Base-by-base conservation (phyloP, 495 filamentous ascomycete species). In the Aspergillus nidulans region DNA sequence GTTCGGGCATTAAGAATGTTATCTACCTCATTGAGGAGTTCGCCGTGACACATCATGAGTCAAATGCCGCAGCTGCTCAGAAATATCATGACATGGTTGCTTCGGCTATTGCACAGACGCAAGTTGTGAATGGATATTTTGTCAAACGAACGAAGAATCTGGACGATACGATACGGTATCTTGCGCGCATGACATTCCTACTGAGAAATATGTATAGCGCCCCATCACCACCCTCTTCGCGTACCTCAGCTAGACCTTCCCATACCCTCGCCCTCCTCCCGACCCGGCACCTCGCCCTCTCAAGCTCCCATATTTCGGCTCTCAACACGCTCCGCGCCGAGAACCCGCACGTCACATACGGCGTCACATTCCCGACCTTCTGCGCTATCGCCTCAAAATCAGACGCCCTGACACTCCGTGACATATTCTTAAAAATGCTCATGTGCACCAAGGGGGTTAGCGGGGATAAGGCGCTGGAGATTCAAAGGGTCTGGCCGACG, bases 1-100 rank as follows among this genome's bases (percentile, higher is more conserved):
- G 83, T 49, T 85, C 82, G 0, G 89, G 89, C 1, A 72, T 92
- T 25, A 83, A 80, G 52, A 87, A 92, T 51, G 84, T 94, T 24
- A 77, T 89, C 42, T 95, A 94, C 60, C 70, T 95, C n/a, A 77
- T 94, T 47, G 90, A 95, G 62, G 85, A 92, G 55, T 84, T 81
- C 59, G 52, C 75, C 15, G 75, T 90, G 58, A 75, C 80, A 0
- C 68, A 75, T 9, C 68, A 75, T 9, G 69, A 74, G 28, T 38
- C 68, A 7, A 60, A 56, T 9, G 62, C 54, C 26, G 47, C 70
- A 0, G 70, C 71, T 12, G 68, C 69, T 23, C 60, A 70, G n/a
- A 81, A 78, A 38, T 85, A 85, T 60, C 66, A 75, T 26, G 87
- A 90, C 46, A 78, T 83, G 51, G 81, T 92, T 2, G 74, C 85